phyloP scores from a whole-genome alignment of 2,329 filamentous ascomycete genomes.

The Penicillium sp. region DNA sequence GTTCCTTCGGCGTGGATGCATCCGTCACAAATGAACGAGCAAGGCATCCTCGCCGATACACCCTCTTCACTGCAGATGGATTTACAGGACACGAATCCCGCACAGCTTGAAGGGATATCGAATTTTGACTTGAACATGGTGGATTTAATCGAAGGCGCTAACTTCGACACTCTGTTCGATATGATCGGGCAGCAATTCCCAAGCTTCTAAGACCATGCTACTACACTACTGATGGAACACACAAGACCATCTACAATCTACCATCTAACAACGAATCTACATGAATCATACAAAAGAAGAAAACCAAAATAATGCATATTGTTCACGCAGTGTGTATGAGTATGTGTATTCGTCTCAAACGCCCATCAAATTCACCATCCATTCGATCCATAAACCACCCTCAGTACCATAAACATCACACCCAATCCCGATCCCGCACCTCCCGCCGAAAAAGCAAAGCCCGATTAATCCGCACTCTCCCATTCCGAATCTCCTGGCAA shows the following conservation, averaged over 20 bases:
- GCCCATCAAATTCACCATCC: neutral
- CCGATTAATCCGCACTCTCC: constrained; percentile 3
- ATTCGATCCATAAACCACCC: neutral
- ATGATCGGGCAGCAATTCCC: constrained; percentile 35
- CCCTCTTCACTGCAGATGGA: constrained; percentile 5
- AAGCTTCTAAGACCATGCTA: constrained; percentile 22
- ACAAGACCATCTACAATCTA: neutral
- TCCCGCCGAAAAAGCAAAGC: constrained; percentile 1
- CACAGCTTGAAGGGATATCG: constrained; percentile 14
- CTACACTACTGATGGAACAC: neutral
- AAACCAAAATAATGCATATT: neutral
- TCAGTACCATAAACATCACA: neutral
- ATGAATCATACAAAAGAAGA: neutral
- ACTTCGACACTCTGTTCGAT: constrained; percentile 36
- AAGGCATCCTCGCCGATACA: neutral
- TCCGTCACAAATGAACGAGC: neutral
- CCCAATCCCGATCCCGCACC: neutral
- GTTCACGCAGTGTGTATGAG: neutral
- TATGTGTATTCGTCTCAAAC: neutral
- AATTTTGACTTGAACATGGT: constrained; percentile 36
- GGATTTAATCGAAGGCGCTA: constrained; percentile 34
- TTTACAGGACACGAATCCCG: constrained; percentile 8
- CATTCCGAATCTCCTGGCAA: constrained; percentile 8
- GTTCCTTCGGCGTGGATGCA: neutral
- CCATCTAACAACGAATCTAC: neutral